A percentile compares a stretch with the other conserved stretches of the same genome.
Evolutionary conservation across 345 rosid species (phyloP).

Genomic region (Heritiera littoralis): DNA sequence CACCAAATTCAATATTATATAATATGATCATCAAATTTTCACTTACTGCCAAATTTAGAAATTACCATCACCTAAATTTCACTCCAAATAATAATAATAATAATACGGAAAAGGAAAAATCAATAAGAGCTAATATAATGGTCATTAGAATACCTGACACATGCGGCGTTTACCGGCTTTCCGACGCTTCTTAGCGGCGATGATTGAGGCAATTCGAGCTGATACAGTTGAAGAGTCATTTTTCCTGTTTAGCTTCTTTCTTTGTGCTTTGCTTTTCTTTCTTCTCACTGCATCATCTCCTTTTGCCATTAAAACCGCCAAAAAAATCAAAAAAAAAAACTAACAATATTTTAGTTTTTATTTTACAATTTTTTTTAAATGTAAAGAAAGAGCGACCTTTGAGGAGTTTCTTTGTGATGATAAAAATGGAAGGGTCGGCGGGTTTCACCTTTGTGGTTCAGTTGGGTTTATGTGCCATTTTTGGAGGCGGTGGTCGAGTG

Average conservation of each 20-base stretch:
- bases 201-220: slow-evolving; percentile 73
- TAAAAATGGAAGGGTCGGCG: neutral
- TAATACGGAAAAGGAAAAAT: neutral
- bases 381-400: neutral
- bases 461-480: neutral
- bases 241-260: slow-evolving; percentile 56
- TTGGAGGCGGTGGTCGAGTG: neutral
- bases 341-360: neutral
- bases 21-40: neutral
- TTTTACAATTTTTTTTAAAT: neutral
- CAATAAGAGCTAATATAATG: neutral
- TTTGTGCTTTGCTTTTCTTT: slow-evolving; percentile 61
- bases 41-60: neutral
- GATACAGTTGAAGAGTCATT: slow-evolving; percentile 56
- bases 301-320: slow-evolving; percentile 51
- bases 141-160: slow-evolving; percentile 58
- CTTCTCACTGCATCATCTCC: slow-evolving; percentile 66
- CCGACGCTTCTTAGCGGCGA: slow-evolving; percentile 91
- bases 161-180: slow-evolving; percentile 68
- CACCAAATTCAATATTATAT: neutral
- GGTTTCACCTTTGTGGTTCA: neutral
- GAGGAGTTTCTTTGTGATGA: neutral
- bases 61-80: neutral
- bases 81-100: neutral
- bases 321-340: neutral